Conservation (phyloP, 2,329 filamentous ascomycete genomes). For the Colletotrichum tamarilloi region DNA sequence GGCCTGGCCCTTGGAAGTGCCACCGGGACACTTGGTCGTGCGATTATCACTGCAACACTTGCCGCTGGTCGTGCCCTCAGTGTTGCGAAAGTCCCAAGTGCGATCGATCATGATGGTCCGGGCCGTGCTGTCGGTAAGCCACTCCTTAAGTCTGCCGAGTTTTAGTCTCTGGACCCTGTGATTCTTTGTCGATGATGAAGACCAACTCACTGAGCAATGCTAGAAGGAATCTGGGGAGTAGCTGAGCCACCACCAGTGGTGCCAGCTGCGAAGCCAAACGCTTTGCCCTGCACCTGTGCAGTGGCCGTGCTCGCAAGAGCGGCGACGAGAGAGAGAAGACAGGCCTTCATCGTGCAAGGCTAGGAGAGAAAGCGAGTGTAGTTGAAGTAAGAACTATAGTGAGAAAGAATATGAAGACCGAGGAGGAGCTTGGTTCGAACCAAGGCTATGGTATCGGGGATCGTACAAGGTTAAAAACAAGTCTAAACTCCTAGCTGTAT, state of each 20-base stretch:
- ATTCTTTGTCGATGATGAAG: conserved; percentile 45
- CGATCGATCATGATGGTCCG: conserved; percentile 50
- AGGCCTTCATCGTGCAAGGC: conserved; percentile 17
- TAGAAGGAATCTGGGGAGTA: conserved; percentile 51
- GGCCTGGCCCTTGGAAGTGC: conserved; percentile 37
- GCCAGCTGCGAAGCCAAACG: conserved; percentile 48
- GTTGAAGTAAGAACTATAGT: neutral
- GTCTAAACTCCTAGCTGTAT: neutral
- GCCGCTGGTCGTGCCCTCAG: conserved; percentile 39
- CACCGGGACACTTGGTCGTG: conserved; percentile 42
- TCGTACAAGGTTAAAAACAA: conserved; percentile 1
- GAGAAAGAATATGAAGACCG: neutral
- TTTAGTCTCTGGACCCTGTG: neutral
- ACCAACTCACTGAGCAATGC: conserved; percentile 19
- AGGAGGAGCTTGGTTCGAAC: too few relatives aligned
- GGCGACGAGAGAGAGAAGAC: conserved; percentile 35
- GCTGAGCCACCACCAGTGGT: conserved; percentile 64
- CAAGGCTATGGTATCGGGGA: neutral
- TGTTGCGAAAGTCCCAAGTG: conserved; percentile 42
- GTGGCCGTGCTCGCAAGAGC: conserved; percentile 37
- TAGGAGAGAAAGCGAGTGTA: neutral
- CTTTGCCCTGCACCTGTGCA: conserved; percentile 42
- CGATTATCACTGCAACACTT: conserved; percentile 42
- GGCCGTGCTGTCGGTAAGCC: conserved; percentile 43
- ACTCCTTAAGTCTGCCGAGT: conserved; percentile 44